Evolutionary conservation across 2,329 filamentous ascomycete genomes (phyloP).

Genomic region (Rugonectria rugulosa): DNA sequence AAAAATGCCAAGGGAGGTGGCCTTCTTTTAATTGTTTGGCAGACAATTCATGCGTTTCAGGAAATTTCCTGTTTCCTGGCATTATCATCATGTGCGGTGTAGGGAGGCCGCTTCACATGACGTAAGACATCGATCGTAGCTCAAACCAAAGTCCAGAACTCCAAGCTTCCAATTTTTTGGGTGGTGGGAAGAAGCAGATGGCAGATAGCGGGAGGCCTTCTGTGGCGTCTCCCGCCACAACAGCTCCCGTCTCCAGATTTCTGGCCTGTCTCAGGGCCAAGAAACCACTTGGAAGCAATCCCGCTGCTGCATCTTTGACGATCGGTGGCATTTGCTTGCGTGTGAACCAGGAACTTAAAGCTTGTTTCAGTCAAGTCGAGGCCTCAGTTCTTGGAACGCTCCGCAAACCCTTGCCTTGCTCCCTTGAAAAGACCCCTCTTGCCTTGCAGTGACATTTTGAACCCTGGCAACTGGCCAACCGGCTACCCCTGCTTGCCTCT

Average conservation of each 20-base stretch:
- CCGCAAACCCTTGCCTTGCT: too few relatives aligned
- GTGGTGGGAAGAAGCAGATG: neutral
- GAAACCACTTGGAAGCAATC: slow-evolving; percentile 8
- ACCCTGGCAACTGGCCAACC: too few relatives aligned
- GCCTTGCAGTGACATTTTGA: too few relatives aligned
- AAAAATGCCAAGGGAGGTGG: slow-evolving; percentile 6
- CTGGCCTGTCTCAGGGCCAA: too few relatives aligned
- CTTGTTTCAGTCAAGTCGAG: slow-evolving; percentile 10
- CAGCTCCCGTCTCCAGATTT: too few relatives aligned
- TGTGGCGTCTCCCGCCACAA: slow-evolving; percentile 10
- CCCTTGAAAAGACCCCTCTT: too few relatives aligned
- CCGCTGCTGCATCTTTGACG: slow-evolving; percentile 12
- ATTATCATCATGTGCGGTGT: slow-evolving; percentile 14
- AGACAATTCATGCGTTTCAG: slow-evolving; percentile 5
- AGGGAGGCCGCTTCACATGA: slow-evolving; percentile 20
- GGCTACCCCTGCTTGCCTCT: neutral
- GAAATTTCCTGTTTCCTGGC: slow-evolving; percentile 14
- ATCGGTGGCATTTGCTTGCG: slow-evolving; percentile 8
- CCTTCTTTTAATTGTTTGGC: slow-evolving; percentile 1
- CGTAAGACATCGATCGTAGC: slow-evolving; percentile 7
- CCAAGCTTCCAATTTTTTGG: too few relatives aligned
- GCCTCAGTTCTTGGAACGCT: neutral
- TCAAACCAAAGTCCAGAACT: neutral
- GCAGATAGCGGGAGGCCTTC: slow-evolving; percentile 12
- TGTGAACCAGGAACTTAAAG: slow-evolving; percentile 7